phyloP scores from a whole-genome alignment of 139 green algal species.

The Deuterostichococcus epilithicus region DNA sequence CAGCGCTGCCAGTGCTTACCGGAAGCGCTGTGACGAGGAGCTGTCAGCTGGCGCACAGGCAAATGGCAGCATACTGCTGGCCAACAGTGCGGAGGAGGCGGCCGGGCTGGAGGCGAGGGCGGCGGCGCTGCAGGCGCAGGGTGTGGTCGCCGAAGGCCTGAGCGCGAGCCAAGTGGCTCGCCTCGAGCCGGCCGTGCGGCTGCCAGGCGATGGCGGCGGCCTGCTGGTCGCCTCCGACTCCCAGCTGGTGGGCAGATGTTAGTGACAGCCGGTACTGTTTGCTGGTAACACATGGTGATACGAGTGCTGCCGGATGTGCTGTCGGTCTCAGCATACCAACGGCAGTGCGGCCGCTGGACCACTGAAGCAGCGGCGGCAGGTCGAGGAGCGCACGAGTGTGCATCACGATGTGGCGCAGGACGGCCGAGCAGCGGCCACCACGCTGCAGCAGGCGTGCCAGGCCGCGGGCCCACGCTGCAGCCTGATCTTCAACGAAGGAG shows the following conservation, averaged over 20 bases:
- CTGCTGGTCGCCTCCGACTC: background rate
- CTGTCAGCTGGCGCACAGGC: too few relatives aligned
- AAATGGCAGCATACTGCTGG: background rate
- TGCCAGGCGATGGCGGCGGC: background rate
- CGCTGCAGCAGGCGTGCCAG: background rate
- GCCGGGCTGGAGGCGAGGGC: background rate
- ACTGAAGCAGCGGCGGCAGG: too few relatives aligned
- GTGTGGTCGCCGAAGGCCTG: background rate
- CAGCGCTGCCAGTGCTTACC: too few relatives aligned
- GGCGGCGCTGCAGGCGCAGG: background rate
- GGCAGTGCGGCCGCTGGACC: too few relatives aligned
- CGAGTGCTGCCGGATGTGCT: too few relatives aligned
- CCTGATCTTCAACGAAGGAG: background rate
- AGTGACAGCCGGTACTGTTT: too few relatives aligned
- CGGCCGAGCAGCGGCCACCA: too few relatives aligned
- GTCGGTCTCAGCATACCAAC: too few relatives aligned
- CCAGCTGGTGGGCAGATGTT: background rate
- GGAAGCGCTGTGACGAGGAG: too few relatives aligned
- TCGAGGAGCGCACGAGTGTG: too few relatives aligned
- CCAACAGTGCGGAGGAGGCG: background rate
- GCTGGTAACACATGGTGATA: too few relatives aligned
- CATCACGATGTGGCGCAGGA: background rate
- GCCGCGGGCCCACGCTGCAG: background rate
- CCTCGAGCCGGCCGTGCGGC: background rate
- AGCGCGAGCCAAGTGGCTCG: background rate